Evolutionary conservation across 257 asterid genomes (phyloP), one percentile per base, ranked within the genome.

Genomic region (Fraxinus cuspidata): DNA sequence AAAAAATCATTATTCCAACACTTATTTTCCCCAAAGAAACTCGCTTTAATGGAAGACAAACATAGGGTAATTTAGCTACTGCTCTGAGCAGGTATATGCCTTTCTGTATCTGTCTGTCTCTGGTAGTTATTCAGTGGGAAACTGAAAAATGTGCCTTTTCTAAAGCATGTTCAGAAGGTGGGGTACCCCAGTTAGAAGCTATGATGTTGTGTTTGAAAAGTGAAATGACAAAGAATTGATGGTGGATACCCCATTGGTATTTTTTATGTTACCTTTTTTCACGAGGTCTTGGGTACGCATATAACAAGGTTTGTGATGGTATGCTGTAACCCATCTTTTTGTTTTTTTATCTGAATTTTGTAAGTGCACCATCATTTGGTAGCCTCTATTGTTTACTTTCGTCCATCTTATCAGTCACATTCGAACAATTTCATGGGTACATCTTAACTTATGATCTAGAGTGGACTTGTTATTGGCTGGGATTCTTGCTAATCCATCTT

Each of bases 151-250:
- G 40, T 67, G 71, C 76, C 82, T 74, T 81, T 81, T 63, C 73
- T 53, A 81, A 83, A 83, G 87, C 70, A 47, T 19, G 56, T 83
- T 76, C 67, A 75, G 80, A 76, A 80, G 73, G 78, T 73, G 81
- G 40, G 80, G 76, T 40, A 79, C 83, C 75, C 65, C 6, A 31
- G 44, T 71, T 78, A 65, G 80, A 75, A 80, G 81, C 23, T n/a
- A 86, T 81, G 72, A 84, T 88, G 83, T 65, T 79, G 88, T 79
- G 78, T 74, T 85, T 74, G 84, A 75, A 85, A 84, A 82, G 86
- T 79, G 79, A 51, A 77, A 81, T 40, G 77, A 67, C 65, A 78
- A 10, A 60, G 72, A 74, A 63, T 27, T 75, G 72, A 73, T 81
- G 79, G 79, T 77, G 83, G 83, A 69, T 56, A 51, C 83, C 74